A percentile compares a stretch with the other conserved stretches of the same genome.
phyloP scores from a whole-genome alignment of 148 eudicot species.

The Simmondsia chinensis region DNA sequence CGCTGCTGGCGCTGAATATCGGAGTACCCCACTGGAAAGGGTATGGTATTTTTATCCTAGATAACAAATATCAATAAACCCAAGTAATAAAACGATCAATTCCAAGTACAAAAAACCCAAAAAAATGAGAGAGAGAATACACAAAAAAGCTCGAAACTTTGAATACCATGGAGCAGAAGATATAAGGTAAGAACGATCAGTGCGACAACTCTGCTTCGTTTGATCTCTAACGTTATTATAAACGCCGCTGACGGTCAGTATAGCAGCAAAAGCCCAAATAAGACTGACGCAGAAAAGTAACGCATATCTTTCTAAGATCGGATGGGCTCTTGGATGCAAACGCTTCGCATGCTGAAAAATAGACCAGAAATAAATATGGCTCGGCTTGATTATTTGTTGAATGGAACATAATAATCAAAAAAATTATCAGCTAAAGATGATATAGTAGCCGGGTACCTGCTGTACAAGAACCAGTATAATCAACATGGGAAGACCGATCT shows the following conservation, averaged over 20 bases:
- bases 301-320: conserved; percentile 66
- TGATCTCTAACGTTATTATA: conserved; percentile 44
- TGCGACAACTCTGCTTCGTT: conserved; percentile 67
- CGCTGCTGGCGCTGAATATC: conserved; percentile 86
- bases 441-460: too few relatives aligned
- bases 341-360: conserved; percentile 52
- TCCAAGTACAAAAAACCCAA: not conserved
- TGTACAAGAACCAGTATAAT: conserved; percentile 57
- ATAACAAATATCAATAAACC: too few relatives aligned
- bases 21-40: conserved; percentile 97
- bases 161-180: conserved; percentile 93
- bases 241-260: conserved; percentile 81
- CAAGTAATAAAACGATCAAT: too few relatives aligned
- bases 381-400: too few relatives aligned
- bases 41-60: conserved; percentile 78
- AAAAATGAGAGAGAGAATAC: not conserved
- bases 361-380: too few relatives aligned
- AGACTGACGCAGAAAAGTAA: conserved; percentile 67
- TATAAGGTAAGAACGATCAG: conserved; percentile 57
- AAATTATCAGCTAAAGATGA: too few relatives aligned
- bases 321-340: conserved; percentile 28
- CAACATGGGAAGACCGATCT: conserved; percentile 86
- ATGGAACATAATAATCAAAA: too few relatives aligned
- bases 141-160: too few relatives aligned
- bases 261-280: conserved; percentile 88